These are phyloP conservation scores for Amauroascus verrucosus DNA, from an alignment of 2,329 filamentous ascomycete genomes.

Conservation along the genomic window DNA sequence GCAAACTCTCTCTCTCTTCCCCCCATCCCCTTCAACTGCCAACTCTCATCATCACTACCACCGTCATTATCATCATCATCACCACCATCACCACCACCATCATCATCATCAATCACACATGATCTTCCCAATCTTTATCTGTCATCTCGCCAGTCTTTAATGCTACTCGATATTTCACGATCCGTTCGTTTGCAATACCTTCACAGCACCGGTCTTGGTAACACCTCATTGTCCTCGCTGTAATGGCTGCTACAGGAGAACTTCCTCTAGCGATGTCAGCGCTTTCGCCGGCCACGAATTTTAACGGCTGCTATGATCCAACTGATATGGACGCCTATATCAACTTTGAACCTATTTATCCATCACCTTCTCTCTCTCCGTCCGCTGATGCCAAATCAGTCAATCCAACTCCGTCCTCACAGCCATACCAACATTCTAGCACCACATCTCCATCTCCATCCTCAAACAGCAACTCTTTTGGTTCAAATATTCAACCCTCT, in stretches of 20 bases:
- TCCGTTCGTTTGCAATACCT: background rate
- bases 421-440: slow-evolving; percentile 23
- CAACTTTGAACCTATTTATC: slow-evolving; percentile 38
- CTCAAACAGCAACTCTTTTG: slow-evolving; percentile 25
- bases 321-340: slow-evolving; percentile 38
- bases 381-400: slow-evolving; percentile 11
- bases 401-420: slow-evolving; percentile 9
- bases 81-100: background rate
- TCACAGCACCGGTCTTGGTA: background rate
- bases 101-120: background rate
- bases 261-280: slow-evolving; percentile 21
- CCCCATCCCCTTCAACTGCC: background rate
- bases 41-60: background rate
- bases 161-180: background rate
- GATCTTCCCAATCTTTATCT: background rate
- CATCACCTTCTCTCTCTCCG: slow-evolving; percentile 22
- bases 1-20: background rate
- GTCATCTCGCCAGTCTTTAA: background rate
- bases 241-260: slow-evolving; percentile 17
- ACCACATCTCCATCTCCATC: slow-evolving; percentile 28
- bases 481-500: slow-evolving; percentile 29
- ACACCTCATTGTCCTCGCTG: slow-evolving; percentile 1
- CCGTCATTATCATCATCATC: background rate
- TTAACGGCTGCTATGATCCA: slow-evolving; percentile 32
- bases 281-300: slow-evolving; percentile 22